These are phyloP conservation scores for Ophiorrhiza pumila DNA, from an alignment of 257 asterid species.

Conservation along the genomic window DNA sequence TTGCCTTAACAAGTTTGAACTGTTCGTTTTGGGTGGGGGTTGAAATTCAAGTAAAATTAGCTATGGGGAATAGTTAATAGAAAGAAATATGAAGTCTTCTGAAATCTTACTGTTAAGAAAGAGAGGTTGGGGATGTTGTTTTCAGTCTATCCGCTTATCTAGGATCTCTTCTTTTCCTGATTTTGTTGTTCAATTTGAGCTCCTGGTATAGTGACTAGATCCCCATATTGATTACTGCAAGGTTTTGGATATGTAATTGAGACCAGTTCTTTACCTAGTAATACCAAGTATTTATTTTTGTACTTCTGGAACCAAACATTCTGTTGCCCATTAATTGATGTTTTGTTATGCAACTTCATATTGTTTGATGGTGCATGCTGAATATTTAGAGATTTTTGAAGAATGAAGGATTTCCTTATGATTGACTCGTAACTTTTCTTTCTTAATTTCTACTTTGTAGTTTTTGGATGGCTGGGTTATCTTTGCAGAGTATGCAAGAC, in stretches of 20 bases:
- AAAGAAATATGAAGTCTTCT: not conserved
- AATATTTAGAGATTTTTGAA: not conserved
- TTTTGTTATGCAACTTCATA: not conserved
- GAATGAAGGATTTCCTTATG: not conserved
- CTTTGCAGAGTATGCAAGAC: conserved; percentile 77
- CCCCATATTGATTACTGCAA: not conserved
- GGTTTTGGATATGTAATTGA: not conserved
- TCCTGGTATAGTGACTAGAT: not conserved
- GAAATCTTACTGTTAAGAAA: not conserved
- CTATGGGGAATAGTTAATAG: not conserved
- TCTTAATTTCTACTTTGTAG: conserved; percentile 31
- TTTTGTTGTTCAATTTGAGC: not conserved
- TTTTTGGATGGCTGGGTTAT: conserved; percentile 86
- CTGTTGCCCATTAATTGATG: not conserved
- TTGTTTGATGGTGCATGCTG: not conserved
- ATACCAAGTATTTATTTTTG: not conserved
- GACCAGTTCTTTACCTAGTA: not conserved
- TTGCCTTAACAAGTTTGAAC: not conserved
- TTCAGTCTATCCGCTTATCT: not conserved
- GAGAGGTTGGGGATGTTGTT: not conserved
- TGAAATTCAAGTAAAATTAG: not conserved
- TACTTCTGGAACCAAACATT: not conserved
- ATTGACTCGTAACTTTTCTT: not conserved
- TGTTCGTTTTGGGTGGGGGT: not conserved
- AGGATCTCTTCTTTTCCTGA: not conserved